phyloP scores from a whole-genome alignment of 1,139 yeast species.

The Yamadazyma pseudoaaseri region DNA sequence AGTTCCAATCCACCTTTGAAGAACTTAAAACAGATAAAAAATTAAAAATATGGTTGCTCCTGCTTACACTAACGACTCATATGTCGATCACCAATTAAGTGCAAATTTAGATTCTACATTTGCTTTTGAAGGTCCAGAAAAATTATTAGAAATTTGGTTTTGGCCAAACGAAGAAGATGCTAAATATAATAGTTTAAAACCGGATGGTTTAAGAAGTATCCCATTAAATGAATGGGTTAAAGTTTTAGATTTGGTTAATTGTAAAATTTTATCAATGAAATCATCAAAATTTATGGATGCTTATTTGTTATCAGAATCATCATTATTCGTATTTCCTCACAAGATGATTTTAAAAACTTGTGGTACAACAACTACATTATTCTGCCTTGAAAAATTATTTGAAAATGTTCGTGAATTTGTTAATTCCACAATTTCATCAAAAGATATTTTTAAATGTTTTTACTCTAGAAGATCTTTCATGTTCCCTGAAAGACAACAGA shows the following conservation, averaged over 20 bases:
- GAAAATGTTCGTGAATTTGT: conserved; percentile 29
- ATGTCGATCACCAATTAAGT: conserved; percentile 76
- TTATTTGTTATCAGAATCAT: conserved; percentile 83
- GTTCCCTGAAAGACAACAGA: conserved; percentile 85
- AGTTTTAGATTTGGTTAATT: conserved; percentile 77
- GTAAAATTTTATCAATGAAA: conserved; percentile 83
- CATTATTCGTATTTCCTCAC: conserved; percentile 85
- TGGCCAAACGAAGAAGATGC: conserved; percentile 39
- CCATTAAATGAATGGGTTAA: conserved; percentile 68
- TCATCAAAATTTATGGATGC: conserved; percentile 72
- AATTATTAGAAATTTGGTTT: conserved; percentile 88
- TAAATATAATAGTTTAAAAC: conserved; percentile 31
- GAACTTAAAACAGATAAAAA: conserved; percentile 16
- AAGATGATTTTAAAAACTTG: conserved; percentile 89
- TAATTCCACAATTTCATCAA: conserved; percentile 17
- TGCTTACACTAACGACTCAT: conserved; percentile 46
- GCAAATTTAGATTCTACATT: conserved; percentile 79
- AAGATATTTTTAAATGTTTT: conserved; percentile 63
- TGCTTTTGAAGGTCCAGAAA: conserved; percentile 98
- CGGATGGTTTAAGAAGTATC: conserved; percentile 60
- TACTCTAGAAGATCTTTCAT: conserved; percentile 90
- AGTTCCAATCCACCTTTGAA: conserved; percentile 40
- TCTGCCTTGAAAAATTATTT: conserved; percentile 68
- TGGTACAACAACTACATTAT: conserved; percentile 90
- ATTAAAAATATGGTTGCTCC: conserved; percentile 40